phyloP scores from a whole-genome alignment of 2,329 filamentous ascomycete species.

The Spiromastix sp. region DNA sequence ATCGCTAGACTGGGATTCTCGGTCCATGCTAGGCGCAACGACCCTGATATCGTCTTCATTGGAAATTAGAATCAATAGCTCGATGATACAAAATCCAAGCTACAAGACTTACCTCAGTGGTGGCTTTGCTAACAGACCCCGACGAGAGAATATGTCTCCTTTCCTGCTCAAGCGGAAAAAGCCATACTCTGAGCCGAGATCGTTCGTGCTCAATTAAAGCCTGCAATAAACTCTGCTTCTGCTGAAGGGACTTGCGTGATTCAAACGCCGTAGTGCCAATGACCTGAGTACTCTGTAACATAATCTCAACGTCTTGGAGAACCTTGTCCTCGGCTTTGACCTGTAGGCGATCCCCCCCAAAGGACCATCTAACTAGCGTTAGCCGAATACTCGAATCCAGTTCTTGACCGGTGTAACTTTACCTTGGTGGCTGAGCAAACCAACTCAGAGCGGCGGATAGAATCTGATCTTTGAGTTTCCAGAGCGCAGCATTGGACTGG shows the following conservation, averaged over 20 bases:
- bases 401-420: too few relatives aligned
- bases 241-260: slow-evolving; percentile 55
- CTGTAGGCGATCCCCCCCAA: slow-evolving; percentile 86
- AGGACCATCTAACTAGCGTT: slow-evolving; percentile 72
- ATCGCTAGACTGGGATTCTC: slow-evolving; percentile 82
- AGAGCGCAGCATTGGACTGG: slow-evolving; percentile 55
- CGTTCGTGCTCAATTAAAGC: slow-evolving; percentile 78
- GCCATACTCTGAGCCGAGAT: slow-evolving; percentile 76
- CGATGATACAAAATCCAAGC: background rate
- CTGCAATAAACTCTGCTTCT: slow-evolving; percentile 75
- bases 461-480: slow-evolving; percentile 80
- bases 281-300: slow-evolving; percentile 56
- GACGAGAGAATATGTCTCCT: slow-evolving; percentile 42
- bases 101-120: slow-evolving; percentile 8
- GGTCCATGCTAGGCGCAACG: slow-evolving; percentile 75
- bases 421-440: slow-evolving; percentile 70
- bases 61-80: slow-evolving; percentile 9
- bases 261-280: slow-evolving; percentile 38
- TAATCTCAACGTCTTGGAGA: slow-evolving; percentile 60
- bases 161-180: slow-evolving; percentile 64
- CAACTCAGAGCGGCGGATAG: slow-evolving; percentile 77
- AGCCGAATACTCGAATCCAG: too few relatives aligned
- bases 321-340: slow-evolving; percentile 84
- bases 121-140: slow-evolving; percentile 24
- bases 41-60: slow-evolving; percentile 46